These are phyloP conservation scores for Escallonia herrerae DNA, from an alignment of 129 eudicot genomes.

Conservation along the genomic window DNA sequence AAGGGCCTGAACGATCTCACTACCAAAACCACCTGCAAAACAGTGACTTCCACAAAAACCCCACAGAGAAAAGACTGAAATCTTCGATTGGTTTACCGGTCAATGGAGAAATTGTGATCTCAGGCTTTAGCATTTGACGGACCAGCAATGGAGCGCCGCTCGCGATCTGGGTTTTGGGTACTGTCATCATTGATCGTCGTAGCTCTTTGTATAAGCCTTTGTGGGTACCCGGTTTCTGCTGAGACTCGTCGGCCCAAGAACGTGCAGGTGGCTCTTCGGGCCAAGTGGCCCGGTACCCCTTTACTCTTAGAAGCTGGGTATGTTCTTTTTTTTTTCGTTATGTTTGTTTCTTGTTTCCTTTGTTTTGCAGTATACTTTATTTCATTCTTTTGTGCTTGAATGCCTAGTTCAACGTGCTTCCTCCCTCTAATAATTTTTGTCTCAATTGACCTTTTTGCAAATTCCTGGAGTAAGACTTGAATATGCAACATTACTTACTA, in stretches of 20 bases:
- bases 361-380: too few species aligned
- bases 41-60: not conserved
- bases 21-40: not conserved
- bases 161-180: slow-evolving; percentile 57
- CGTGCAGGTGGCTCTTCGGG: slow-evolving; percentile 89
- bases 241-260: slow-evolving; percentile 68
- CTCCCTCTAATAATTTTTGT: not conserved
- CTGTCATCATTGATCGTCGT: slow-evolving; percentile 13
- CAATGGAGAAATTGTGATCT: slow-evolving; percentile 40
- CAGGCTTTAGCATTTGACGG: slow-evolving; percentile 4
- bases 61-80: slow-evolving; percentile 14
- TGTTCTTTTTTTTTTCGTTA: not conserved
- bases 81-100: slow-evolving; percentile 7
- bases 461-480: not conserved
- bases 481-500: too few species aligned
- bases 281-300: slow-evolving; percentile 92
- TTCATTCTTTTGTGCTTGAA: too few species aligned
- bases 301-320: slow-evolving; percentile 94
- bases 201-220: slow-evolving; percentile 29
- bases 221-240: slow-evolving; percentile 42
- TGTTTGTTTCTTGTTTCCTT: not conserved
- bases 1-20: not conserved
- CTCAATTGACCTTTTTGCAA: not conserved
- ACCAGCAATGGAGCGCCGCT: slow-evolving; percentile 40
- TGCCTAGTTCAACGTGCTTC: too few species aligned